Evolutionary conservation across 306 rosid genomes (phyloP).

Genomic region (Lathyrus oleraceus): DNA sequence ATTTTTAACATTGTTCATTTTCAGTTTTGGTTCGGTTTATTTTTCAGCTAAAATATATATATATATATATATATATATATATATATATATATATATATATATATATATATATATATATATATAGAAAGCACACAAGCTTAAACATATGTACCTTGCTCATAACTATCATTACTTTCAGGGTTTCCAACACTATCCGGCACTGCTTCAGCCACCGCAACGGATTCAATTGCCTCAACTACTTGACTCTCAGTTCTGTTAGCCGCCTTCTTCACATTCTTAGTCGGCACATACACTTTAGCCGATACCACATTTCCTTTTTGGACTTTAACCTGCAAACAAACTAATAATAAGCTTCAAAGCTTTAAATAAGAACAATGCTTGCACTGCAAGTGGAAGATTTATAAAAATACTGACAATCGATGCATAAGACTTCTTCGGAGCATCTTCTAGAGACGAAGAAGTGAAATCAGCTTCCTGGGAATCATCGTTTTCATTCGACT

Average conservation of each 20-base stretch:
- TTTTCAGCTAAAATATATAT: no score
- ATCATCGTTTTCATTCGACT: constrained; percentile 54
- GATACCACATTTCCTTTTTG: constrained; percentile 48
- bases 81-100: no score
- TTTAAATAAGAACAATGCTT: constrained; percentile 27
- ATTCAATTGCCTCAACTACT: constrained; percentile 37
- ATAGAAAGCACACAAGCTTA: not conserved
- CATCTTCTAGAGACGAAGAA: constrained; percentile 50
- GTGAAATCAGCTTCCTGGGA: constrained; percentile 43
- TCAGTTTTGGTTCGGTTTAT: no score
- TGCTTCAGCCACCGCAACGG: constrained; percentile 52
- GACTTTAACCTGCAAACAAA: constrained; percentile 68
- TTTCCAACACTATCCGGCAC: constrained; percentile 38
- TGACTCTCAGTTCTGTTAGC: constrained; percentile 45
- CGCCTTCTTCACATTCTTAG: constrained; percentile 45
- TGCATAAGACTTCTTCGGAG: constrained; percentile 76
- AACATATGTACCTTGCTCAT: constrained; percentile 57
- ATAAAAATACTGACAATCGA: constrained; percentile 59
- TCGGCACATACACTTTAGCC: constrained; percentile 61
- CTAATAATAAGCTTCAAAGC: constrained; percentile 31
- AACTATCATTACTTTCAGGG: constrained; percentile 47
- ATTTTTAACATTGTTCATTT: no score
- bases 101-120: no score
- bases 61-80: no score
- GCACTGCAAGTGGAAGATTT: constrained; percentile 26